phyloP scores from a whole-genome alignment of 495 filamentous ascomycete species.

The Usnea hakonensis region DNA sequence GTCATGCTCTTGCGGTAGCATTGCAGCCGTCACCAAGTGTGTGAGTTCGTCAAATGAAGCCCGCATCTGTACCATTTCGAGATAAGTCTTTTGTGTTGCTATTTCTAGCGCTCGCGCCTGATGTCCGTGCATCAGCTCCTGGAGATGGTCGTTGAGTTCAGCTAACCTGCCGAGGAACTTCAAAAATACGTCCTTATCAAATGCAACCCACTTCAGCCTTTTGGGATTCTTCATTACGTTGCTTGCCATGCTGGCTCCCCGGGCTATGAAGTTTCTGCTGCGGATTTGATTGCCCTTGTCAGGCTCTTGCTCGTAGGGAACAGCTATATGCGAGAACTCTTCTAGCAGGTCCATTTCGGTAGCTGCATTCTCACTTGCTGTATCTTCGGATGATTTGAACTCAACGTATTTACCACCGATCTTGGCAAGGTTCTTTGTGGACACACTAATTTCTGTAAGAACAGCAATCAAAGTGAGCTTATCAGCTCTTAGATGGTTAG shows the following conservation, averaged over 20 bases:
- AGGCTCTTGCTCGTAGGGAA: slow-evolving; percentile 4
- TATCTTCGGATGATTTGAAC: not conserved
- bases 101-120: slow-evolving; percentile 8
- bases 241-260: not conserved
- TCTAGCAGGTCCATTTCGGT: slow-evolving; percentile 6
- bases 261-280: slow-evolving; percentile 4
- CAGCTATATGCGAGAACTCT: slow-evolving; percentile 7
- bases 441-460: slow-evolving; percentile 14
- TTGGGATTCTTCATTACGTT: slow-evolving; percentile 10
- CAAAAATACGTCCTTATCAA: slow-evolving; percentile 17
- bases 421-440: slow-evolving; percentile 16
- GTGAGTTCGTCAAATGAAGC: slow-evolving; percentile 5
- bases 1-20: slow-evolving; percentile 2
- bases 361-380: not conserved
- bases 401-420: slow-evolving; percentile 14
- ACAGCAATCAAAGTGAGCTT: slow-evolving; percentile 10
- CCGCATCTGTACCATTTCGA: slow-evolving; percentile 6
- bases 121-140: slow-evolving; percentile 14
- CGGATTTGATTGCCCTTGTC: not conserved
- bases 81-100: not conserved
- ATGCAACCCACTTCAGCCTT: slow-evolving; percentile 18
- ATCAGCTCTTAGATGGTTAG: slow-evolving; percentile 13
- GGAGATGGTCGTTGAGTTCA: slow-evolving; percentile 15
- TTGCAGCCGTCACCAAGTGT: slow-evolving; percentile 7
- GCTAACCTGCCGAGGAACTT: slow-evolving; percentile 14